Evolutionary conservation across 495 filamentous ascomycete species (phyloP), one percentile per base, ranked within the genome.

Genomic region (Glutinoglossum americanum): DNA sequence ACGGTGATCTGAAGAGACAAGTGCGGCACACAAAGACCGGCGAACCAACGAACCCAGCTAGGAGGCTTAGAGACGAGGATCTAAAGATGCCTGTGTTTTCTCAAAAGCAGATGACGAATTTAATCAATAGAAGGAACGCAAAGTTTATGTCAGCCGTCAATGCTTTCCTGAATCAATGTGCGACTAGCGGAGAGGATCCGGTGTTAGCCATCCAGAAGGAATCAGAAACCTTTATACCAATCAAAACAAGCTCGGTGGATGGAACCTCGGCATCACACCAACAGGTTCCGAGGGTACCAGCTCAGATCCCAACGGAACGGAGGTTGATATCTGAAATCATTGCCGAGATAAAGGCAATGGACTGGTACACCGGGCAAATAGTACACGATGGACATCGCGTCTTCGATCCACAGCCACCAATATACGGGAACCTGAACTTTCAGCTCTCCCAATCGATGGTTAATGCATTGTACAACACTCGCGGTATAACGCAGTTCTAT

Each of bases 361-460:
- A 89, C 47, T 90, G 90, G 83, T 97, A 97, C 63, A 83, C 81
- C 15, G 81, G 81, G 3, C 92, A 98, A 66, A 92, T 98, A 62
- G 93, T 97, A 1, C 87, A 89, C 0, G 87, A 93, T 64, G 92
- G 92, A 0, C 89, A 96, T 70, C 76, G 92, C 27, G 85, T 94
- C 2, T 93, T 97, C 63, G 87, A 94, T 57, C 79, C 89, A 9
- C 90, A 95, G 62, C 76, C 81, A 61, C 73, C 90, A 1, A 74
- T 86, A 0, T 94, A 84, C 62, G 90, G 87, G 1, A 85, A 95
- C 10, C 72, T 98, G 45, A 75, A 83, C 13, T 97, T 98, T 63
- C 73, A 82, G 48, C 73, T 98, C 1, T 92, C 87, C 23, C 92
- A 98, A 65, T 78, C 84, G 62, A 71, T 98, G 54, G 90, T 97